Evolutionary conservation across 768 basidiomycete genomes (phyloP), one percentile per base, ranked within the genome.

Genomic region (Lactifluus echinatus): DNA sequence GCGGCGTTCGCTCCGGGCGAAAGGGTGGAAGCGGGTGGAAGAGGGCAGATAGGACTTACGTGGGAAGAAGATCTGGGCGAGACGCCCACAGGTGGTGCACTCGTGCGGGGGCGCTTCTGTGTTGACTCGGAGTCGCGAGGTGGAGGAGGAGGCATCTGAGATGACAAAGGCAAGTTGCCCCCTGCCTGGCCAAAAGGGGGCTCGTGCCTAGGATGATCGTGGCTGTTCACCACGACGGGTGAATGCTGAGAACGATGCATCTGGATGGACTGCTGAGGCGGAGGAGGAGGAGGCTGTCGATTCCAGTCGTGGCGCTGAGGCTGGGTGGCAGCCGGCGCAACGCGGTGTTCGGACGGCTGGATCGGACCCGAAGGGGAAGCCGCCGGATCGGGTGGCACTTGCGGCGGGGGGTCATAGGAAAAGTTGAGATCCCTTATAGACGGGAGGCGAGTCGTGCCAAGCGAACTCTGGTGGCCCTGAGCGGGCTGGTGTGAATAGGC

Each of bases 371-470:
- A 55, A 48, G 62, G 52, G 10, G 70, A 63, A 21, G 71, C 56
- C 37, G 62, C 58, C 48, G 74, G 71, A 57, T 73, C 72, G 28
- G 68, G 65, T 53, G 57, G 51, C 6, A 53, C 23, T 58, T 58
- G 57, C 19, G 71, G 61, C 31, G 71, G 69, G 23, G 74, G 61
- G 50, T 64, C 67, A 53, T 77, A 79, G 54, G 68, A 67, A 61
- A 88, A 86, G 67, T 85, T 83, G 67, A 89, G 76, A 66, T 85
- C 84, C 72, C 81, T 87, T 68, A 88, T 76, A 19, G 85, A 85
- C 0, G 86, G 86, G 4, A 87, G 77, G 37, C 83, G 82, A 70
- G 56, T 76, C 72, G 65, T 76, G 49, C 24, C 70, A 70, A 70
- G 65, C 36, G 74, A 65, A 62, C 74, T 75, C 64, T 63, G 66